These are phyloP conservation scores for Microcera coccophila DNA, from an alignment of 2,329 filamentous ascomycete species.

Conservation along the genomic window DNA sequence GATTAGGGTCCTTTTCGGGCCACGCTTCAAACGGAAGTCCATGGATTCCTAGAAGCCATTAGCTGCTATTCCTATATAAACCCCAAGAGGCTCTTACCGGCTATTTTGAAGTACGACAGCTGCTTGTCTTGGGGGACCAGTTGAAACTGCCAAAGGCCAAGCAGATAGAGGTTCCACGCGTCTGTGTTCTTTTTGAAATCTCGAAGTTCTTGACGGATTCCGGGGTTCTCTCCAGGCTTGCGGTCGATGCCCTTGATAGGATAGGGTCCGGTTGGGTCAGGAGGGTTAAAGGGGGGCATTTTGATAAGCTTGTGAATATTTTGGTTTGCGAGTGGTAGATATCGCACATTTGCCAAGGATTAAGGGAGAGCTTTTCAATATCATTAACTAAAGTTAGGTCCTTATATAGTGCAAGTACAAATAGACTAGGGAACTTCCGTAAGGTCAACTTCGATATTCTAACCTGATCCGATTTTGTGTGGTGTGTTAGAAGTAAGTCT, in stretches of 20 bases:
- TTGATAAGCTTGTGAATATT: no score
- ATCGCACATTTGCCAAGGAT: no score
- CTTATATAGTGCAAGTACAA: no score
- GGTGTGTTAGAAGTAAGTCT: no score
- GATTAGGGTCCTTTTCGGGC: background rate
- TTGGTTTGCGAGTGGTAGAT: no score
- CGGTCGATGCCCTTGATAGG: background rate
- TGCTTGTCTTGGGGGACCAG: background rate
- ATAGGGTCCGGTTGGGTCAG: background rate
- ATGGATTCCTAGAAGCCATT: background rate
- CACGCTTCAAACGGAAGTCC: background rate
- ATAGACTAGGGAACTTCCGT: no score
- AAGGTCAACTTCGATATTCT: no score
- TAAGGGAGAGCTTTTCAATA: no score
- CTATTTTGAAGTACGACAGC: background rate
- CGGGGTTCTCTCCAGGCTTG: background rate
- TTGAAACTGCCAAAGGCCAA: background rate
- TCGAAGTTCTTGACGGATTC: constrained; percentile 1
- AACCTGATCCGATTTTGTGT: no score
- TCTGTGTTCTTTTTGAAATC: background rate
- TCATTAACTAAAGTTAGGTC: no score
- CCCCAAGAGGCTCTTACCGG: background rate
- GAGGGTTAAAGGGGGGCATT: background rate
- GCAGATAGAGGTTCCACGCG: background rate
- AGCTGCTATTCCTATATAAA: background rate